Base-by-base conservation (phyloP, 2,329 filamentous ascomycete genomes). In the Coccinonectria pachysandricola region DNA sequence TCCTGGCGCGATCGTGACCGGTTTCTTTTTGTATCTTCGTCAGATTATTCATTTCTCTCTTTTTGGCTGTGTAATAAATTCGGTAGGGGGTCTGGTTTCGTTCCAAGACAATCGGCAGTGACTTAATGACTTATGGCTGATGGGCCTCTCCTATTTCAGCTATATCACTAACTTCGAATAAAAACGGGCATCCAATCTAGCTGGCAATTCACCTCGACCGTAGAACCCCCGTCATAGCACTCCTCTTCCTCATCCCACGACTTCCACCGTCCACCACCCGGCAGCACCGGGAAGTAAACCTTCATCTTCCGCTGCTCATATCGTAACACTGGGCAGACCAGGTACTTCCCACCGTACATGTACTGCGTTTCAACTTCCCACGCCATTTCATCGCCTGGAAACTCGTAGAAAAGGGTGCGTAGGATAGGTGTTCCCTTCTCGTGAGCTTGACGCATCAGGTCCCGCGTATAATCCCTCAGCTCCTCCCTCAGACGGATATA, bases 311-410 rank as follows among this genome's bases (percentile, higher is more conserved):
- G 53, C 39, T 63, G 49, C 0, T 63, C 64, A 0, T 66, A 46
- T n/a, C 57, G 43, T 29, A 79, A 40, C 0, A 79, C 59, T 0
- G 75, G 74, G 8, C 60, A 65, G 6, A 67, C 61, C 9, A 79
- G 52, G 41, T 77, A 79, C 42, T 64, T 67, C 10, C 52, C 43
- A 0, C 75, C 75, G 40, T 67, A 80, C 64, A 80, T 70, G 43
- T 79, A 79, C 53, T 78, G 64, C 16, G 64, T 62, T 26, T 72
- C 68, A 3, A 75, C 44, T 4, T 63, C 57, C 75, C 75, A 79
- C 10, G 59, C 56, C 30, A 43, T 48, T 8, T 48, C 24, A 32
- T 79, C 74, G 0, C 52, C 32, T 0, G 74, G 73, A 32, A 79
- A 80, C 31, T 75, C 72, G 35, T 74, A 75, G 43, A 80, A 80